Base-by-base conservation (phyloP, 306 rosid species). In the Herpetospermum pedunculosum region DNA sequence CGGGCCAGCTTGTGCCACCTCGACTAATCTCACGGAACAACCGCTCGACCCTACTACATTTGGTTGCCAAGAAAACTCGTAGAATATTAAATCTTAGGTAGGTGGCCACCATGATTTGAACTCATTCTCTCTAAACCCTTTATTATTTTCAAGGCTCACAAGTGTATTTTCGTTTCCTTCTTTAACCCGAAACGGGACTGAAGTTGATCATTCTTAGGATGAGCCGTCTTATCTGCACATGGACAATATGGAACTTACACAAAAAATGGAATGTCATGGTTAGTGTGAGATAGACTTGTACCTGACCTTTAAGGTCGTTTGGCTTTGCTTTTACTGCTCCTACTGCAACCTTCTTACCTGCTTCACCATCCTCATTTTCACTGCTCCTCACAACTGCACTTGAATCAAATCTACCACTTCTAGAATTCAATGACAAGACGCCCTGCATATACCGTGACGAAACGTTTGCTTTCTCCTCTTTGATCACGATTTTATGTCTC, bases 371-470 rank as follows among this genome's bases (percentile, higher is more conserved):
- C 70, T 88, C 98, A 62, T 72, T 74, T 37, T 86, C 96, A 82
- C 70, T 79, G 60, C 79, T 84, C 79, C 81, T 90, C 73, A 75
- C 81, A 76, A 75, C 87, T 32, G 82, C 76, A 80, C 64, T 81
- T 11, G 71, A 46, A 70, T 88, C 92, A 40, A 48, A 6, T 2
- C 67, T 82, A 74, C 77, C 83, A 26, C 78, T 32, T 77, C 83
- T 88, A 5, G 88, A 64, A 75, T 75, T 83, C 58, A 83, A 80
- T 59, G 89, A 62, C 40, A 77, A 73, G 77, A 88, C 86, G 62
- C 96, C 91, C 77, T 83, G 94, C 99, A 94, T 88, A 60, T 94
- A 91, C 88, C 99, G 85, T 5, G 99, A 94, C 11, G 95, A 84
- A 70, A 94, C 96, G 40, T 60, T 86, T 43, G 84, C 76, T 50